Evolutionary conservation across 768 basidiomycete species (phyloP), one percentile per base, ranked within the genome.

Genomic region (Panaeolus papilionaceus): DNA sequence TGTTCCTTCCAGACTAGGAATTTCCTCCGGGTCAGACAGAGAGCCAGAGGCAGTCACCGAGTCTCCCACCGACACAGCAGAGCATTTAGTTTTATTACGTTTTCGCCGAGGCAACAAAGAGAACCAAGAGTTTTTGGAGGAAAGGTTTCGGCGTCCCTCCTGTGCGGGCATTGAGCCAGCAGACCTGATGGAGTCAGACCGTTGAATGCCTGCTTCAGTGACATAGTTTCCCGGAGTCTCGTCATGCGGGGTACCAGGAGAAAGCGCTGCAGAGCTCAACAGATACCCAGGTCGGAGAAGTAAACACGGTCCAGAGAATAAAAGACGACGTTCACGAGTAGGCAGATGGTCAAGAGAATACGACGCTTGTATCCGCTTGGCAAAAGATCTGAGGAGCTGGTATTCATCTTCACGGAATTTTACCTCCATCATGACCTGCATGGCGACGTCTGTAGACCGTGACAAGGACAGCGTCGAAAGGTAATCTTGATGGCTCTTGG

Each of bases 341-440:
- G 91, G 90, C 1, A 97, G 82, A 26, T 82, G 85, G 1, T 81
- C 78, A 1, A 82, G 74, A 1, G 84, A 76, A 0, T 88, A 84
- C 4, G 93, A 74, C 1, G 91, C 91, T 26, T 84, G 80, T 68
- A 96, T 86, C 0, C 85, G 84, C 6, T 78, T 75, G 14, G 87
- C 79, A 20, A 94, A 82, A 20, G 83, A 77, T 75, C 92, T 92
- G 39, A 93, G 81, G 42, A 87, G 77, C n/a, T 89, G 88, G 74
- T 96, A 94, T 68, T 95, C 93, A 63, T 95, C 93, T 76, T 96
- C 95, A 20, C 93, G 86, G 11, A 85, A 78, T 74, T 96, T 95
- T 69, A 96, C 94, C 72, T 95, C 94, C 45, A 89, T 89, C 79
- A 98, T 86, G 2, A 91, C 90, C 33, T 88, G 86, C 67, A 96